Evolutionary conservation across 2,329 filamentous ascomycete genomes (phyloP), one percentile per base, ranked within the genome.

Genomic region (Talaromyces verruculosus): DNA sequence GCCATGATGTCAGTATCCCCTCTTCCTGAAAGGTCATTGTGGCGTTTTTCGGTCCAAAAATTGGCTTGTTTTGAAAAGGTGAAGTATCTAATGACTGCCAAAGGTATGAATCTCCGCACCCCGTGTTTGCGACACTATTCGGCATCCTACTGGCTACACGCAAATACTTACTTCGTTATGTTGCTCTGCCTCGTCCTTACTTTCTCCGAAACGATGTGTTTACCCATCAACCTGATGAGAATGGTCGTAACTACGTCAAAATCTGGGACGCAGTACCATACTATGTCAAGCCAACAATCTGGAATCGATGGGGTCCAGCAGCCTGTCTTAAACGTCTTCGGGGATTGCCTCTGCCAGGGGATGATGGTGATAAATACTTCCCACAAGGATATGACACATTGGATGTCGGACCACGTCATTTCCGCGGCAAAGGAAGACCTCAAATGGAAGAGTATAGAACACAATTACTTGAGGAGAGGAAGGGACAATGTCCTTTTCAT

Each of bases 251-350:
- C 68, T 80, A 83, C 63, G 74, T 78, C 71, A 74, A 78, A 0
- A 69, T 80, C 45, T 91, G 87, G 76, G 82, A 88, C 25, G 84
- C 85, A 17, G 84, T 87, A 53, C 90, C 89, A 2, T 91, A 86
- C 77, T 91, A 91, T 75, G 81, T 85, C 25, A 82, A 84, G 67
- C 82, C 82, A 33, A 89, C 84, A 0, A 75, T 85, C 39, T 86
- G 83, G 85, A 86, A 83, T 71, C 84, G 86, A 66, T 92, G 85
- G 87, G 86, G 85, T 1, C 88, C 83, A 0, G 74, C 75, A 67
- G 87, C 83, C 0, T 83, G 83, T 81, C 65, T 85, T 13, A 82
- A 78, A 30, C 76, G 83, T 72, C 61, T 79, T 5, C 70, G 80
- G 25, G 84, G 84, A 2, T 74, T 77, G 22, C 78, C 80, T 35